Conservation (phyloP, 108 stramenopile species). For the Seminavis robusta region DNA sequence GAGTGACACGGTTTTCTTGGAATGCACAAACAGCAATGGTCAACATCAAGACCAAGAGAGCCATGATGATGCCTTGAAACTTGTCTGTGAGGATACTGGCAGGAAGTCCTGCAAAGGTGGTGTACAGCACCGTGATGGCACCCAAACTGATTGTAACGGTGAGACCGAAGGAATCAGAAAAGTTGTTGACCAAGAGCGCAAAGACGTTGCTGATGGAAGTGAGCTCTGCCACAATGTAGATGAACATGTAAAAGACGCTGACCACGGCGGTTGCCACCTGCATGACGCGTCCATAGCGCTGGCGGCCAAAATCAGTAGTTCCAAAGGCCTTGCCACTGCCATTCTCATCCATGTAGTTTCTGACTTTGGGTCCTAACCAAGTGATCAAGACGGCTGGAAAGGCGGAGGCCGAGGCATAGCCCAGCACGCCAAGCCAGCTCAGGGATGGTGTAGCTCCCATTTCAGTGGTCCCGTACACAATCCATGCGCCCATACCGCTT, state of each 20-base stretch:
- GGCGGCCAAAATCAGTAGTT: slow-evolving; percentile 64
- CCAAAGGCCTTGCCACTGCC: slow-evolving; percentile 66
- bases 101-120: slow-evolving; percentile 62
- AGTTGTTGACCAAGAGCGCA: slow-evolving; percentile 27
- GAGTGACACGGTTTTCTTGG: slow-evolving; percentile 49
- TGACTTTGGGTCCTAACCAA: slow-evolving; percentile 48
- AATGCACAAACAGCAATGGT: slow-evolving; percentile 50
- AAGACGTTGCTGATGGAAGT: slow-evolving; percentile 69
- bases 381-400: slow-evolving; percentile 54
- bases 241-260: slow-evolving; percentile 79
- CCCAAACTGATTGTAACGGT: slow-evolving; percentile 51
- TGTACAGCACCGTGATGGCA: slow-evolving; percentile 64
- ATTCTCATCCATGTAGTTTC: slow-evolving; percentile 24
- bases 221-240: slow-evolving; percentile 73
- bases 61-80: slow-evolving; percentile 69
- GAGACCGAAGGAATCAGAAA: slow-evolving; percentile 11
- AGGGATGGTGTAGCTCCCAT: slow-evolving; percentile 56
- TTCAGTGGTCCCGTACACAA: slow-evolving; percentile 74
- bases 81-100: slow-evolving; percentile 74
- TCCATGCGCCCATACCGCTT: slow-evolving; percentile 76
- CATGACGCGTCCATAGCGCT: slow-evolving; percentile 73
- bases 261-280: slow-evolving; percentile 53
- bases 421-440: slow-evolving; percentile 71
- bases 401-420: slow-evolving; percentile 59
- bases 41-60: slow-evolving; percentile 50